Evolutionary conservation across 1,284 basidiomycete species (phyloP).

Genomic region (Irpex lacteus): DNA sequence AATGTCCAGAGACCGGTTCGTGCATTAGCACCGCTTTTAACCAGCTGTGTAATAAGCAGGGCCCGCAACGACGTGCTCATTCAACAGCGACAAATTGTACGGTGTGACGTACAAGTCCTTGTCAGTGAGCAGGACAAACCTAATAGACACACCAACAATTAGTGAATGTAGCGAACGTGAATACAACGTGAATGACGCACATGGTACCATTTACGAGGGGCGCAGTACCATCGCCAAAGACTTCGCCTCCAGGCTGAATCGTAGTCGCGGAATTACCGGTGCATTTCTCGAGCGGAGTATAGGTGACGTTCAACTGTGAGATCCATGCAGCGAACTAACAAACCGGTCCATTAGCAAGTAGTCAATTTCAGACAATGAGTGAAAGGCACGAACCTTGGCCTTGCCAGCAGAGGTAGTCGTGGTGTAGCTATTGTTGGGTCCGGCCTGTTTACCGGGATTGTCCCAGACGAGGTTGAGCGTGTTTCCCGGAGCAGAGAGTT

Average conservation of each 20-base stretch:
- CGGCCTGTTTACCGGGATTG: constrained; percentile 47
- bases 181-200: constrained; percentile 22
- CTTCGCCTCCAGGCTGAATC: constrained; percentile 44
- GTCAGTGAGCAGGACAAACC: constrained; percentile 56
- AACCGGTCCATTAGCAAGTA: constrained; percentile 1
- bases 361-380: constrained; percentile 15
- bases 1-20: no score
- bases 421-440: constrained; percentile 50
- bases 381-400: constrained; percentile 34
- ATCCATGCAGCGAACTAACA: constrained; percentile 48
- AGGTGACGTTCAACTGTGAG: constrained; percentile 64
- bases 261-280: constrained; percentile 39
- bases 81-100: constrained; percentile 52
- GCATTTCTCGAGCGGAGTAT: constrained; percentile 46
- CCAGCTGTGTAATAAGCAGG: constrained; percentile 51
- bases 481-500: constrained; percentile 44
- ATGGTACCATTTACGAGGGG: constrained; percentile 49
- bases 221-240: constrained; percentile 38
- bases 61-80: constrained; percentile 57
- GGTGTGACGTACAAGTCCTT: constrained; percentile 53
- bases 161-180: background rate
- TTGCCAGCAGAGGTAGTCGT: constrained; percentile 46
- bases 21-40: constrained; percentile 21
- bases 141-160: constrained; percentile 13
- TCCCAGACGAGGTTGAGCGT: constrained; percentile 51